phyloP scores from a whole-genome alignment of 108 stramenopile genomes.

The Cyclotella sp. region DNA sequence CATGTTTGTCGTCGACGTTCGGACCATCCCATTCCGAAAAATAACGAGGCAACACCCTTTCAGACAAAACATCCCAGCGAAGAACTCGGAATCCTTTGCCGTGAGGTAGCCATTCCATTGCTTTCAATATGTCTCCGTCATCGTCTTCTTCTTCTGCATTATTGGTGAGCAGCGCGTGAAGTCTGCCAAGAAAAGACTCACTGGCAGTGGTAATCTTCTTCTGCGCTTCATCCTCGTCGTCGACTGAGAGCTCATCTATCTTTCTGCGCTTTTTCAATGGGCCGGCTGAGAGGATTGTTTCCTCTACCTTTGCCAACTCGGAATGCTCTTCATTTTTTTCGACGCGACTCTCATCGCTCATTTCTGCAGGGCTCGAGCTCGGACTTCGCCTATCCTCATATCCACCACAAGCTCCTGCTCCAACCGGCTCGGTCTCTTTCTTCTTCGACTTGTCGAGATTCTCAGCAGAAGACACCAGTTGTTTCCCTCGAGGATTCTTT shows the following conservation, averaged over 20 bases:
- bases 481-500: background rate
- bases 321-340: background rate
- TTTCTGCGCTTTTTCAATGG: slow-evolving; percentile 37
- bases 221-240: background rate
- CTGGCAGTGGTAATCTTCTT: background rate
- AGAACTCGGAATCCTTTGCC: slow-evolving; percentile 32
- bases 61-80: slow-evolving; percentile 28
- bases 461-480: background rate
- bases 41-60: slow-evolving; percentile 20
- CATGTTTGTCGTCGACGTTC: background rate
- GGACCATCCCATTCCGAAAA: slow-evolving; percentile 7
- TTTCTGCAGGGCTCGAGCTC: too few species aligned
- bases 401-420: background rate
- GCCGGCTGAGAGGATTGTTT: slow-evolving; percentile 8
- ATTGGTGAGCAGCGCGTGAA: background rate
- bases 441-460: background rate
- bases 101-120: slow-evolving; percentile 43
- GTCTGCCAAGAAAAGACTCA: background rate
- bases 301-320: background rate
- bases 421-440: background rate
- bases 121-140: background rate
- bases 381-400: too few species aligned
- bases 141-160: background rate
- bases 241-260: background rate
- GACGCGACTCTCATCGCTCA: background rate